Conservation (phyloP, 2,329 filamentous ascomycete genomes). For the Arthroderma uncinatum region DNA sequence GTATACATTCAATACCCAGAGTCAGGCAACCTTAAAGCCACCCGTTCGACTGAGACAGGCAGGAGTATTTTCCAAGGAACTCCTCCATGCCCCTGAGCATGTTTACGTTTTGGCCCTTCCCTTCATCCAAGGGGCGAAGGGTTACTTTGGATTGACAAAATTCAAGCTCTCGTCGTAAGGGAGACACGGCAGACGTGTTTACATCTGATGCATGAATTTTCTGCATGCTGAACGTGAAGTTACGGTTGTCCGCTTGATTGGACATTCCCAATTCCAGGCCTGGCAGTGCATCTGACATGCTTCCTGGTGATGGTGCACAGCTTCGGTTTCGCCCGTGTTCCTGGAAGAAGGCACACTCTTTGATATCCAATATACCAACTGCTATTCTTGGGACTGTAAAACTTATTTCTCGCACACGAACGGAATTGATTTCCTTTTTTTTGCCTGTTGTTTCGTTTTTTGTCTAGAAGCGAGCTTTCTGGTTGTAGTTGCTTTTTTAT, state of each 20-base stretch:
- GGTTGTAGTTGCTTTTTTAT: background rate
- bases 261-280: background rate
- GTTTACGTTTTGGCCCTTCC: background rate
- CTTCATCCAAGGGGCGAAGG: background rate
- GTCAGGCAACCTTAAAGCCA: background rate
- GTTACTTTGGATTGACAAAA: background rate
- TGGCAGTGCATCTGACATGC: background rate
- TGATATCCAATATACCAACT: background rate
- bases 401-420: background rate
- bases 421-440: background rate
- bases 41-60: background rate
- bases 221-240: background rate
- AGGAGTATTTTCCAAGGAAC: background rate
- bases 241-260: background rate
- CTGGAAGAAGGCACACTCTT: background rate
- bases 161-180: background rate
- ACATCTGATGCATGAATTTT: background rate
- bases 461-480: background rate
- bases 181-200: background rate
- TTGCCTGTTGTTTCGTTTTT: background rate
- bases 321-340: constrained; percentile 1
- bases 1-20: background rate
- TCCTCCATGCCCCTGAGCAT: background rate
- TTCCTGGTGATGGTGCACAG: background rate
- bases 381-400: background rate